Conservation (phyloP, 208 protist genomes). For the Leishmania arabica region DNA sequence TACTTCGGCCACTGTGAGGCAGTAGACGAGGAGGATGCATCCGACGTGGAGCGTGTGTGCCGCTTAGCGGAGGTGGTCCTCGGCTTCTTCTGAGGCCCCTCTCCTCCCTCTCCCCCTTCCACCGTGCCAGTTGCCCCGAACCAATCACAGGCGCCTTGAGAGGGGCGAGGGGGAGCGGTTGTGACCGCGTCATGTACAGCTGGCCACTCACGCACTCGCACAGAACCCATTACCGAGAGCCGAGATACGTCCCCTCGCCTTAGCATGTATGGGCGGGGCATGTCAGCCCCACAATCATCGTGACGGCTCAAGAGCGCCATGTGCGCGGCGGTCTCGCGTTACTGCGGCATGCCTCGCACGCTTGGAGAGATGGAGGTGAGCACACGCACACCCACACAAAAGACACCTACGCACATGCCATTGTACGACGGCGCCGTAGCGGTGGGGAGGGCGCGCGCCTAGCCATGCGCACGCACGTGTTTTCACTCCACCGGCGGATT, state of each 20-base stretch:
- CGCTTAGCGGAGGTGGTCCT: constrained; percentile 16
- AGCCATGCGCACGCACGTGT: neutral
- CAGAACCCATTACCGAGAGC: neutral
- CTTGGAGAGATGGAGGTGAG: neutral
- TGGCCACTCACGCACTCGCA: neutral
- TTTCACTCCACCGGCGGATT: neutral
- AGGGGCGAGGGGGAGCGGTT: neutral
- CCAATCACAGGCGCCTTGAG: neutral
- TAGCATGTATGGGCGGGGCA: neutral
- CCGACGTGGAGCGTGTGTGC: constrained; percentile 31
- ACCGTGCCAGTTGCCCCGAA: neutral
- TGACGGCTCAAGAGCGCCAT: neutral
- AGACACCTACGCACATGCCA: neutral
- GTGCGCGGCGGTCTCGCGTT: neutral
- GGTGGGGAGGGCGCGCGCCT: neutral
- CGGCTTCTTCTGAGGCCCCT: constrained; percentile 14
- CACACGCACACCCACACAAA: neutral
- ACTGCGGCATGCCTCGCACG: neutral
- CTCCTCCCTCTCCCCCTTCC: neutral
- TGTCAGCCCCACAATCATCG: neutral
- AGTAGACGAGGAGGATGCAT: constrained; percentile 26
- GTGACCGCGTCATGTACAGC: neutral
- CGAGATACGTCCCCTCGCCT: neutral
- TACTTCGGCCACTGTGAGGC: constrained; percentile 32
- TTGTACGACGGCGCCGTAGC: neutral